Base-by-base conservation (phyloP, 2,329 filamentous ascomycete species). In the Zelopaecilomyces penicillatus region DNA sequence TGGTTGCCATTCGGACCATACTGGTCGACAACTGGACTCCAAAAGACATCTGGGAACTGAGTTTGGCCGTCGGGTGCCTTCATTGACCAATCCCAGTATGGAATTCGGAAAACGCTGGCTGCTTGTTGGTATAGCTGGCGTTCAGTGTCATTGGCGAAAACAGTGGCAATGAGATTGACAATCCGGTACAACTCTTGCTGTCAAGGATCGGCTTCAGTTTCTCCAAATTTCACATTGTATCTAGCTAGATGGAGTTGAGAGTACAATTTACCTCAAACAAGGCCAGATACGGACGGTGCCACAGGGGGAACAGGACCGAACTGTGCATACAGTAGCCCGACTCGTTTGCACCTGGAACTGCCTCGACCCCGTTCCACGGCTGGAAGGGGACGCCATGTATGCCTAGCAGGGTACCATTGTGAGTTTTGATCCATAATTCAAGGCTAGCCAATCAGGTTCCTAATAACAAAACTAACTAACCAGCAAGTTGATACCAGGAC, bases 271-370 rank as follows among this genome's bases (percentile, higher is more conserved):
- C 76, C 68, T 80, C 76, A 46, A 76, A 77, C 41, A 80, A 61
- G 30, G 71, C 74, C 47, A 93, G 69, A 62, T 91, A 94, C 1
- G 87, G 85, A 41, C 88, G 78, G 69, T 95, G 88, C 88, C 88
- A 94, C 34, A 82, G 75, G 34, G 83, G 78, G 59, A 95, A 93
- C 11, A 93, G 67, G 35, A 83, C 78, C 2, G 84, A 85, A 27
- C 73, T 76, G 63, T 95, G 88, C 10, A 78, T 78, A 61, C 88
- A 94, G 61, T 89, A 94, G 41, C 87, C 87, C 11, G 74, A 70
- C 34, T 70, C 65, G 45, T 72, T 68, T 47, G 74, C 76, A 2
- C 76, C 77, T 3, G 69, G 57, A 2, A 65, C 67, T 44, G 71
- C 67, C 40, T 65, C 55, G 26, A 80, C 76, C 31, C 66, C 71